phyloP scores from a whole-genome alignment of 371 early-diverging fungal species.

The Zychaea mexicana region DNA sequence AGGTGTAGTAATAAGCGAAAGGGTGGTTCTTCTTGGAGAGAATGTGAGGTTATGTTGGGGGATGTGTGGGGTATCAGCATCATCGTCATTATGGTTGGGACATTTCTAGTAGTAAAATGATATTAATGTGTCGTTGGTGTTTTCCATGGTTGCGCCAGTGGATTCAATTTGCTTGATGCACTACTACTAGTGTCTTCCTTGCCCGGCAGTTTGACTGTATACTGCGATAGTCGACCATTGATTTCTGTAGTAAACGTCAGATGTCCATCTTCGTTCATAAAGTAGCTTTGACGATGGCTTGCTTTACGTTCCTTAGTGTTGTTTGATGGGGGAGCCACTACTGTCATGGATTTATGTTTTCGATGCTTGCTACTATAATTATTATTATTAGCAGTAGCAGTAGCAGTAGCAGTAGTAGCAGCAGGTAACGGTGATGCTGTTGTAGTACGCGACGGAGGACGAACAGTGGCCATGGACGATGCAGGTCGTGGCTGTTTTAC shows the following conservation, averaged over 20 bases:
- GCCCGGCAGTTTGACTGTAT: conserved; percentile 34
- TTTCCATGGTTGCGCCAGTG: conserved; percentile 22
- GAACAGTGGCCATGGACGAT: neutral
- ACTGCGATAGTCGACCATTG: conserved; percentile 38
- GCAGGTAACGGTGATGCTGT: neutral
- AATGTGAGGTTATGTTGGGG: neutral
- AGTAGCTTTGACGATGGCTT: conserved; percentile 16
- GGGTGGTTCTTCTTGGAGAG: neutral
- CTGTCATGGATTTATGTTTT: conserved; percentile 12
- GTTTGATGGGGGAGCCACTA: neutral
- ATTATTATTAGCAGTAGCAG: neutral
- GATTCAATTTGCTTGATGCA: conserved; percentile 10
- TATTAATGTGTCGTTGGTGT: neutral
- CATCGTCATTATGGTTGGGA: neutral
- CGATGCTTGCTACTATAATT: neutral
- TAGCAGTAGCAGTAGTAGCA: neutral
- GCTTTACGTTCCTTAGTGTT: neutral
- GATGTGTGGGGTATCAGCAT: no score
- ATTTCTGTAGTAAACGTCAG: conserved; percentile 45
- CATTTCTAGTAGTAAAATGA: neutral
- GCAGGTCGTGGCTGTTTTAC: neutral
- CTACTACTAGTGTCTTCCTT: conserved; percentile 1
- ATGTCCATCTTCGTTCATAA: conserved; percentile 35
- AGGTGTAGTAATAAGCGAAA: neutral
- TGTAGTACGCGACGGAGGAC: neutral